A percentile compares a stretch with the other conserved stretches of the same genome.
These are phyloP conservation scores for Scedosporium dehoogii DNA, from an alignment of 2,329 filamentous ascomycete genomes.

Conservation along the genomic window DNA sequence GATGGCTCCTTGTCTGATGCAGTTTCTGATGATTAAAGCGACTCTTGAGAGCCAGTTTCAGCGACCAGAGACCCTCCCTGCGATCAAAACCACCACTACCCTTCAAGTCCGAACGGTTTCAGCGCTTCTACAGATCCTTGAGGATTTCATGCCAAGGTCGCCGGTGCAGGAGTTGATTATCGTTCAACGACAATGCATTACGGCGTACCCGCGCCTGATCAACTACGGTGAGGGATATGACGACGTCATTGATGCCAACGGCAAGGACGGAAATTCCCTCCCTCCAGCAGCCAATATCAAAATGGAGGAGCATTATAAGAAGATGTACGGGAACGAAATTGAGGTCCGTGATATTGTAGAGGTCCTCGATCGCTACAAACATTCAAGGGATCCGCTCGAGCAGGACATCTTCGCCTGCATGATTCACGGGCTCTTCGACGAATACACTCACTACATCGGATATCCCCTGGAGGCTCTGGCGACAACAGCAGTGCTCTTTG, in stretches of 20 bases:
- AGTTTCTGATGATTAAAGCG: slow-evolving; percentile 78
- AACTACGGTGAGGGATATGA: slow-evolving; percentile 93
- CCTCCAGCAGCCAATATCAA: slow-evolving; percentile 70
- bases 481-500: slow-evolving; percentile 92
- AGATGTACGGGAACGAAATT: slow-evolving; percentile 90
- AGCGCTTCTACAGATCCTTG: slow-evolving; percentile 67
- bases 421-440: slow-evolving; percentile 95
- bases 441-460: slow-evolving; percentile 89
- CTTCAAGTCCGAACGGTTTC: slow-evolving; percentile 80
- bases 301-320: slow-evolving; percentile 97
- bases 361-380: slow-evolving; percentile 77
- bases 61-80: slow-evolving; percentile 53
- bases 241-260: slow-evolving; percentile 80
- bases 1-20: slow-evolving; percentile 61
- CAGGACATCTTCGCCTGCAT: slow-evolving; percentile 97
- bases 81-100: slow-evolving; percentile 55
- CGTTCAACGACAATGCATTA: slow-evolving; percentile 80
- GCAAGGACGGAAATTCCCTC: slow-evolving; percentile 70
- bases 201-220: slow-evolving; percentile 85
- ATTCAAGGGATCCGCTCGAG: slow-evolving; percentile 70
- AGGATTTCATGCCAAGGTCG: slow-evolving; percentile 54
- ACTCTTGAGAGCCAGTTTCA: slow-evolving; percentile 69
- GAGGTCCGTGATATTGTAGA: slow-evolving; percentile 80
- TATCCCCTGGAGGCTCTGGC: slow-evolving; percentile 95
- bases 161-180: slow-evolving; percentile 60